Base-by-base conservation (phyloP, 768 basidiomycete genomes). In the Sporobolomyces pararoseus region DNA sequence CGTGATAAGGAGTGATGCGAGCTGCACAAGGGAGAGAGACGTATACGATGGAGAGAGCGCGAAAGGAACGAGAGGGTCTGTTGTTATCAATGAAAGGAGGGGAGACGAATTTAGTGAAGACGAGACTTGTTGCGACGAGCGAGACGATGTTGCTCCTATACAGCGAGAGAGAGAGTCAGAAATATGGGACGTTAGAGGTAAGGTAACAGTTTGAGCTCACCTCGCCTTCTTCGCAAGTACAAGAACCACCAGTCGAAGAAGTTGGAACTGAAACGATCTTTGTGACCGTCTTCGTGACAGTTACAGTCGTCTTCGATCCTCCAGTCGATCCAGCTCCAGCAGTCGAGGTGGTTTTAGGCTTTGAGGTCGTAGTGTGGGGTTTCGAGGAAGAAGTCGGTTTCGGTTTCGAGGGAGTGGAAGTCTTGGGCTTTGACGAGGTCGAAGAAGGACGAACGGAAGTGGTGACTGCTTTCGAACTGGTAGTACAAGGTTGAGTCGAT, bases 91-190 rank as follows among this genome's bases (percentile, higher is more conserved):
- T n/a, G n/a, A n/a, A n/a, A n/a, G n/a, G n/a, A n/a, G n/a, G n/a
- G n/a, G n/a, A n/a, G n/a, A n/a, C n/a, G 10, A 47, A 21, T 14
- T 21, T 47, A 58, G n/a, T 35, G 21, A 21, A 37, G 58, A 59
- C 58, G 58, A 46, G 58, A 59, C 58, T 59, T 59, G 39, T 19
- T 46, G 42, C 58, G 58, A 31, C 58, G 58, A 59, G 58, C 42
- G 58, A 59, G 58, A 23, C 58, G 58, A 27, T 59, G 27, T 29
- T 9, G 42, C 14, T 59, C 42, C 58, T 59, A 31, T 16, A 17
- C 7, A n/a, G 7, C 31, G n/a, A n/a, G n/a, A n/a, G 32, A 55
- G 27, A 54, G 32, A 29, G 27, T 6, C 13, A n/a, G 25, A 17
- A 21, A 16, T 14, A 55, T 37, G 34, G n/a, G n/a, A n/a, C 19